Conservation (phyloP, 129 eudicot species). For the Lonicera japonica region DNA sequence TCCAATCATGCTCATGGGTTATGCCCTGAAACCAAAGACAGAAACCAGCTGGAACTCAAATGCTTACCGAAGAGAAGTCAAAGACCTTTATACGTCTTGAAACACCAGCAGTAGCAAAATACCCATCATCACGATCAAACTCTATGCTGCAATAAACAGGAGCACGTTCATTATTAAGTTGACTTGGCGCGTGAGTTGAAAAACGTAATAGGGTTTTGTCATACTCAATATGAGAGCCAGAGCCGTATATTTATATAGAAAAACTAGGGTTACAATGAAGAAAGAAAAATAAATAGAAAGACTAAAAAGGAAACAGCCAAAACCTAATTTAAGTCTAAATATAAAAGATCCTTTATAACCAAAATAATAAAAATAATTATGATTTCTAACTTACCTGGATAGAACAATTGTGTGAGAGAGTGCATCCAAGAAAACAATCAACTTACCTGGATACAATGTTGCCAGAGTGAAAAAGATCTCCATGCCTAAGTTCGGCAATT, state of each 20-base stretch:
- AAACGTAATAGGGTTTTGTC: no score
- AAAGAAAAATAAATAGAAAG: no score
- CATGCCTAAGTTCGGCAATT: slow-evolving; percentile 67
- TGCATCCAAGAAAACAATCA: not conserved
- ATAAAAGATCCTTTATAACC: no score
- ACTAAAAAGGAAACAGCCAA: no score
- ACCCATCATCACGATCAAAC: slow-evolving; percentile 68
- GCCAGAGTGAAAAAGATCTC: slow-evolving; percentile 54
- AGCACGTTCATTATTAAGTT: slow-evolving; percentile 1
- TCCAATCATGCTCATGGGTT: no score
- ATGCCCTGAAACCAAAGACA: not conserved
- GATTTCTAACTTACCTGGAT: no score
- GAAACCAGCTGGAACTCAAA: slow-evolving; percentile 12
- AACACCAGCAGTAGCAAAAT: slow-evolving; percentile 81
- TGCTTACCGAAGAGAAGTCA: slow-evolving; percentile 56
- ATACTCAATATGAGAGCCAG: no score
- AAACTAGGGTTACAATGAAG: no score
- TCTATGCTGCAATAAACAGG: slow-evolving; percentile 47
- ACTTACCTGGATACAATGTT: slow-evolving; percentile 69
- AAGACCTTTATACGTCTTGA: slow-evolving; percentile 66
- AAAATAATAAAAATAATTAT: no score
- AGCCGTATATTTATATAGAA: no score
- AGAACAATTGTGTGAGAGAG: not conserved
- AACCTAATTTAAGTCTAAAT: no score
- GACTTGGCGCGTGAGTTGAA: not conserved